Conservation (phyloP, 345 rosid genomes). For the Salix suchowensis region DNA sequence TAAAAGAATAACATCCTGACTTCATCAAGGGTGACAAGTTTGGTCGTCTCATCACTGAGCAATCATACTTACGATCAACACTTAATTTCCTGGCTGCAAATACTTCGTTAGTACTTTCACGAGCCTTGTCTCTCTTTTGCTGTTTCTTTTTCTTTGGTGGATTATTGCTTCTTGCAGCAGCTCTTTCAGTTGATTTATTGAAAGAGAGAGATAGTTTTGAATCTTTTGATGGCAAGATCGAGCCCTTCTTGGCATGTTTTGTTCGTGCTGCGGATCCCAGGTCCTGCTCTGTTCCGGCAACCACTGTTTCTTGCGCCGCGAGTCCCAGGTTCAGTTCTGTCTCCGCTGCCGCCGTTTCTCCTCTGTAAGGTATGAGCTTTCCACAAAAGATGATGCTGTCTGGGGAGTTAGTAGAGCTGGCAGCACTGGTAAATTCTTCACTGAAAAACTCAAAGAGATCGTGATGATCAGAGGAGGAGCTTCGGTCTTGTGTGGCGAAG, state of each 20-base stretch:
- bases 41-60: neutral
- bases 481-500: slow-evolving; percentile 7
- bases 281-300: neutral
- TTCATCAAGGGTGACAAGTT: neutral
- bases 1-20: slow-evolving; percentile 11
- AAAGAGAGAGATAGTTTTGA: slow-evolving; percentile 8
- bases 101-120: neutral
- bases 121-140: neutral
- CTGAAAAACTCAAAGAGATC: slow-evolving; percentile 46
- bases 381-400: slow-evolving; percentile 50
- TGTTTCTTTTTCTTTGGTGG: neutral
- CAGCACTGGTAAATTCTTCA: neutral
- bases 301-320: neutral
- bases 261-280: neutral
- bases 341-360: neutral
- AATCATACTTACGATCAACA: slow-evolving; percentile 1
- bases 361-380: slow-evolving; percentile 36
- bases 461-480: slow-evolving; percentile 8
- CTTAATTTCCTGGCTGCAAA: neutral
- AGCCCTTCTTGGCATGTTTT: neutral
- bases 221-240: neutral
- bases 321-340: neutral
- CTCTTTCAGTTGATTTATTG: slow-evolving; percentile 16
- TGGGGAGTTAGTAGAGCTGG: slow-evolving; percentile 13
- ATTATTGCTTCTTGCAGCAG: neutral